Evolutionary conservation across 2,329 filamentous ascomycete genomes (phyloP).

Genomic region (Phaeosphaeria sp.): DNA sequence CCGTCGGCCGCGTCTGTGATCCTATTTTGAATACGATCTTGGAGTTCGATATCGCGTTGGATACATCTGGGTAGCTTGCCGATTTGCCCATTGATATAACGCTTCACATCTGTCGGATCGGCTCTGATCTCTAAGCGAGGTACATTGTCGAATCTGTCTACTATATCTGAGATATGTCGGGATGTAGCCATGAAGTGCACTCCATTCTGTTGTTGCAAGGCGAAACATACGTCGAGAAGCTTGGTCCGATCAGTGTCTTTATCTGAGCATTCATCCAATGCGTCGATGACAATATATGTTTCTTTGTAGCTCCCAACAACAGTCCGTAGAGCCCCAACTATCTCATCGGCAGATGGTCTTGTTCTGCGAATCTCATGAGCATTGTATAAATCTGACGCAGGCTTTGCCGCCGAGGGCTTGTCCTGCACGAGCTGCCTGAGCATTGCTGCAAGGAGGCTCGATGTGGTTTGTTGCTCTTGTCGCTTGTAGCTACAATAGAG

Average conservation of each 20-base stretch:
- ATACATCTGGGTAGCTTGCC: constrained; percentile 19
- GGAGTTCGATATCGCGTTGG: constrained; percentile 14
- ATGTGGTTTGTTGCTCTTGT: constrained; percentile 44
- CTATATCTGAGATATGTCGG: constrained; percentile 18
- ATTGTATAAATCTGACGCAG: constrained; percentile 7
- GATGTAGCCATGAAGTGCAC: constrained; percentile 20
- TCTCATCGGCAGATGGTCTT: constrained; percentile 14
- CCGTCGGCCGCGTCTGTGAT: constrained; percentile 21
- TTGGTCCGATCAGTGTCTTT: constrained; percentile 2
- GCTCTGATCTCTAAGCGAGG: constrained; percentile 21
- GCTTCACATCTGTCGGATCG: constrained; percentile 22
- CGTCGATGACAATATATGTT: constrained; percentile 38
- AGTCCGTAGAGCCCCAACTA: constrained; percentile 2
- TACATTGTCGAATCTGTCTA: constrained; percentile 5
- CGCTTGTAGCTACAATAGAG: constrained; percentile 56
- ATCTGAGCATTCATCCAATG: constrained; percentile 42
- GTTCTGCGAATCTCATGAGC: constrained; percentile 6
- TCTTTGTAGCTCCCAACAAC: constrained; percentile 8
- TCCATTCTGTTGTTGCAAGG: constrained; percentile 4
- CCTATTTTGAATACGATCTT: constrained; percentile 19
- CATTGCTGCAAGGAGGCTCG: constrained; percentile 12
- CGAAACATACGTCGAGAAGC: constrained; percentile 1
- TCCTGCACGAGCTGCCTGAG: constrained; percentile 18
- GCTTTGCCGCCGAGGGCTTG: constrained; percentile 2
- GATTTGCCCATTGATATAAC: constrained; percentile 19